Percentiles rank a stretch among this genome's conserved stretches.
phyloP scores from a whole-genome alignment of 306 rosid species.

The Nissolia schottii region DNA sequence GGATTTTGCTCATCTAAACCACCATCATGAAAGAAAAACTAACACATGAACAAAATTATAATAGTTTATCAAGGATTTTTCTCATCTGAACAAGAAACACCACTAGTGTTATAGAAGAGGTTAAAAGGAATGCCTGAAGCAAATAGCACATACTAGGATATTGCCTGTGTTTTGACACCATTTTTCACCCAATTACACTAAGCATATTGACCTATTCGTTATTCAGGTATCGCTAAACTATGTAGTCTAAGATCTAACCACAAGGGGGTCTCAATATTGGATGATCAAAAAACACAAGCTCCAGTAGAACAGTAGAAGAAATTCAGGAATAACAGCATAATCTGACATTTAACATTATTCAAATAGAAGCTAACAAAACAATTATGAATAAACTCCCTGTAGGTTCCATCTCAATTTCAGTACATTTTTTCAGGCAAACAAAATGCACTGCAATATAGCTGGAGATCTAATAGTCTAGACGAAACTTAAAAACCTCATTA shows the following conservation, averaged over 20 bases:
- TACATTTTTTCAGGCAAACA: slow-evolving; percentile 26
- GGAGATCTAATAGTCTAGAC: slow-evolving; percentile 17
- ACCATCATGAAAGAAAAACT: too few species aligned
- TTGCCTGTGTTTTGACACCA: not conserved
- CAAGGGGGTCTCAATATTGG: not conserved
- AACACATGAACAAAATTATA: not conserved
- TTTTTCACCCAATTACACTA: not conserved
- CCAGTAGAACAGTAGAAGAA: slow-evolving; percentile 8
- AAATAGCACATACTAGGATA: not conserved
- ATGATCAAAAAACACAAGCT: slow-evolving; percentile 16
- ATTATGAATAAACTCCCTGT: slow-evolving; percentile 39
- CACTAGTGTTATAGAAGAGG: not conserved
- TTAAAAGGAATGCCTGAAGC: not conserved
- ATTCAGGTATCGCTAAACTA: not conserved
- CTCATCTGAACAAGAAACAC: not conserved
- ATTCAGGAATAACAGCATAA: slow-evolving; percentile 10
- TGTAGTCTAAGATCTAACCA: not conserved
- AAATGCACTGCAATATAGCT: slow-evolving; percentile 22
- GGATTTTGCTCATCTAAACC: too few species aligned
- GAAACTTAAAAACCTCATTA: slow-evolving; percentile 24
- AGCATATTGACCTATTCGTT: not conserved
- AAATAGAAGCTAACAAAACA: slow-evolving; percentile 21
- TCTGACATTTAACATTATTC: slow-evolving; percentile 20
- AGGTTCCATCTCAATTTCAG: slow-evolving; percentile 37
- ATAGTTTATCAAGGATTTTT: not conserved